Conservation (phyloP, 2,329 filamentous ascomycete genomes). For the Sclerotinia minor region DNA sequence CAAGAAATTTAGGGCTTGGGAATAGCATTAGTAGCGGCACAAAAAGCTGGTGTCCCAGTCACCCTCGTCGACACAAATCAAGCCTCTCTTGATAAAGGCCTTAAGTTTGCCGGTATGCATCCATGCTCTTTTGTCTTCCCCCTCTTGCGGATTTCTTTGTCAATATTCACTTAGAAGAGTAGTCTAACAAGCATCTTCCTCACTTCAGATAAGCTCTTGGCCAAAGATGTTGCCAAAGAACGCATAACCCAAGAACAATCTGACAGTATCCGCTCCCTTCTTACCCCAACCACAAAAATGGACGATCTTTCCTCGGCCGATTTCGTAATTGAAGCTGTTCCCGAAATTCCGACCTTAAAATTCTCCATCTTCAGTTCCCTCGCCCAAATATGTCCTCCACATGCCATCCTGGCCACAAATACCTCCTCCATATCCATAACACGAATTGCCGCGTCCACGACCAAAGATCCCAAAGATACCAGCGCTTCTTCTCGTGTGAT, state of each 20-base stretch:
- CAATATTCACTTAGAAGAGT: background rate
- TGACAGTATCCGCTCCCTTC: conserved; percentile 66
- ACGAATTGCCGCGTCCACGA: conserved; percentile 86
- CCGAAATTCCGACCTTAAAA: conserved; percentile 87
- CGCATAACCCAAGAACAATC: conserved; percentile 81
- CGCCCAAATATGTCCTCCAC: conserved; percentile 75
- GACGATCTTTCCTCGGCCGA: conserved; percentile 80
- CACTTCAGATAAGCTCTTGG: conserved; percentile 76
- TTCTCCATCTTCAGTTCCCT: conserved; percentile 82
- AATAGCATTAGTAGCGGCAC: conserved; percentile 90
- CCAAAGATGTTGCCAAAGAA: conserved; percentile 88
- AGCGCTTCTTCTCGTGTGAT: conserved; percentile 84
- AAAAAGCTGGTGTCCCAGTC: conserved; percentile 80
- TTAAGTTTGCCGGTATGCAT: conserved; percentile 76
- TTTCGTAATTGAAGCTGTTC: conserved; percentile 97
- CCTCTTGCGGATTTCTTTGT: background rate
- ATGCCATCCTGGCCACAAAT: conserved; percentile 93
- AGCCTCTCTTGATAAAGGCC: conserved; percentile 80
- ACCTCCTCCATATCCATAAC: conserved; percentile 99
- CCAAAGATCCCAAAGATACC: conserved; percentile 73
- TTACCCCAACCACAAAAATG: conserved; percentile 70
- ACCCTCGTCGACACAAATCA: conserved; percentile 83
- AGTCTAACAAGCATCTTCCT: conserved; percentile 3
- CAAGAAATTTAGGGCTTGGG: conserved; percentile 70
- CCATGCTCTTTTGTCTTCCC: background rate